Percentiles rank a stretch among this genome's conserved stretches.
Evolutionary conservation across 768 basidiomycete species (phyloP).

Genomic region (Psilocybe tampanensis): DNA sequence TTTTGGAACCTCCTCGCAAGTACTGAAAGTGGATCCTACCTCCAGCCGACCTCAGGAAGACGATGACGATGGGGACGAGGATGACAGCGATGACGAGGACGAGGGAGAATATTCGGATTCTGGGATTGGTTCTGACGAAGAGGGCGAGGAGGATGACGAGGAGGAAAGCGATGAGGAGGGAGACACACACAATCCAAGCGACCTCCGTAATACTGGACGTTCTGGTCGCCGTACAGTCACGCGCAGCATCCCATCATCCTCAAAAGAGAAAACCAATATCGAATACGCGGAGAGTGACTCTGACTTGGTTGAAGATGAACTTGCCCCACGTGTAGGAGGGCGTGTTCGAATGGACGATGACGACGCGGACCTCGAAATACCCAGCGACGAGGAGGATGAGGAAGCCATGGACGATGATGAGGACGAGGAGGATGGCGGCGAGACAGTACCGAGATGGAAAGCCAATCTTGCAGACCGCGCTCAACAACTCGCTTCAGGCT

Average conservation of each 20-base stretch:
- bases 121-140: constrained; percentile 34
- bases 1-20: constrained; percentile 78
- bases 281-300: constrained; percentile 83
- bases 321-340: constrained; percentile 24
- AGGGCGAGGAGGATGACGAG: constrained; percentile 29
- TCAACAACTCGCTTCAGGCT: constrained; percentile 42
- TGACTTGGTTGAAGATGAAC: constrained; percentile 57
- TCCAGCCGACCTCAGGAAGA: constrained; percentile 30
- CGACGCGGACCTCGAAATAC: constrained; percentile 44
- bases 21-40: constrained; percentile 53
- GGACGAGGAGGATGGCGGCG: constrained; percentile 48
- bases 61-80: constrained; percentile 27
- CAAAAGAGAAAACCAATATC: constrained; percentile 43
- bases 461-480: constrained; percentile 51
- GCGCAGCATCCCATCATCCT: constrained; percentile 41
- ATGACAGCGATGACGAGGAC: constrained; percentile 33
- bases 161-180: constrained; percentile 15
- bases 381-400: constrained; percentile 50
- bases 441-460: constrained; percentile 71
- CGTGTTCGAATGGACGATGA: constrained; percentile 51
- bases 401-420: constrained; percentile 42
- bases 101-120: constrained; percentile 32
- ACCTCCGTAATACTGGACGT: constrained; percentile 52
- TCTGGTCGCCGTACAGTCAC: constrained; percentile 45
- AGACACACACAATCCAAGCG: constrained; percentile 23